Percentiles rank a stretch among this genome's conserved stretches.
Conservation (phyloP, 306 rosid genomes). For the Fagus crenata region DNA sequence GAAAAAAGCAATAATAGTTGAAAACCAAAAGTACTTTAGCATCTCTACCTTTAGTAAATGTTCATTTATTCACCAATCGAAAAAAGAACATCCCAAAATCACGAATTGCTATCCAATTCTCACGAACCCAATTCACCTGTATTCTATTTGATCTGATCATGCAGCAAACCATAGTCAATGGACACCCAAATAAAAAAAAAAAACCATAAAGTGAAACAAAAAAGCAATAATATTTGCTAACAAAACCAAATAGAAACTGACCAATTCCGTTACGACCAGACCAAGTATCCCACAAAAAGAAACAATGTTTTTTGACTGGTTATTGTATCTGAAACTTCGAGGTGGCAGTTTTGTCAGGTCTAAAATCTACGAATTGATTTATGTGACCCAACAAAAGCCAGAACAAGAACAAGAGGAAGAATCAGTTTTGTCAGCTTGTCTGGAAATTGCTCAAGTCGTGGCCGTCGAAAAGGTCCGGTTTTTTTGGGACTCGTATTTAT, state of each 20-base stretch:
- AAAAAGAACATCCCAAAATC: constrained; percentile 4
- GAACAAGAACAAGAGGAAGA: constrained; percentile 7
- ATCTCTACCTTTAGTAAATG: constrained; percentile 9
- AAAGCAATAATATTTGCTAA: constrained; percentile 2
- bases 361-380: background rate
- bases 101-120: constrained; percentile 1
- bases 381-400: background rate
- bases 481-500: constrained; percentile 20
- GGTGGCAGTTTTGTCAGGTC: constrained; percentile 31
- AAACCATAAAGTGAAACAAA: background rate
- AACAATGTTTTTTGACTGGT: background rate
- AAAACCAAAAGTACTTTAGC: background rate
- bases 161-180: background rate
- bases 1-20: background rate
- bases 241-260: constrained; percentile 2
- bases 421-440: constrained; percentile 30
- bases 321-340: constrained; percentile 29
- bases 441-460: constrained; percentile 25
- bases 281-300: background rate
- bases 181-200: background rate
- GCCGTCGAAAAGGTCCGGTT: constrained; percentile 35
- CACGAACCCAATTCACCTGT: constrained; percentile 10
- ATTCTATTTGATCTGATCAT: constrained; percentile 16
- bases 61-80: background rate
- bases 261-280: background rate